Base-by-base conservation (phyloP, 2,329 filamentous ascomycete species). In the Ambrosiella cleistominuta region DNA sequence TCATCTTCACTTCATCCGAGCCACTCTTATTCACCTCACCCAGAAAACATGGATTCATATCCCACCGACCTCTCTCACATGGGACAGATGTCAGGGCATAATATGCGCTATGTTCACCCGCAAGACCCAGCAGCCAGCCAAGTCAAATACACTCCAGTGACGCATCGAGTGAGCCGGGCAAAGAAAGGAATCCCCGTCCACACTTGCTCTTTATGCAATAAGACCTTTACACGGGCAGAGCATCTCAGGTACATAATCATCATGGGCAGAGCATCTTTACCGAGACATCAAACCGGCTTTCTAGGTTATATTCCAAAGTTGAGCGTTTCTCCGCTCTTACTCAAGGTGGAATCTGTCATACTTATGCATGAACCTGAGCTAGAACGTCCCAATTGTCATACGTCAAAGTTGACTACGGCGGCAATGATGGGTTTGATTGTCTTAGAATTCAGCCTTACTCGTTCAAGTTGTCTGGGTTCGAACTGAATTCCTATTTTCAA, bases 201-300 rank as follows among this genome's bases (percentile, higher is more conserved):
- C 65, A 71, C 69, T 1, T 80, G 77, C 62, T 72, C 79, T 5
- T 67, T 55, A 7, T 62, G 61, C 51, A 57, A 55, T 53, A 60
- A 82, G 79, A 81, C 76, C 1, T 82, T 82, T 62, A 81, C 79
- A 11, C 71, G 80, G 64, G 80, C 79, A 37, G 79, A 82, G 64
- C 80, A 82, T 67, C 68, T 82, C 47, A 77, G 78, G 79, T 82
- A 66, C 62, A 70, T 64, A 56, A 49, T 53, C 17, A 47, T 17
- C n/a, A 47, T 17, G 27, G 27, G 27, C 27, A 27, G 27, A 27
- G 27, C 27, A 27, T 27, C 27, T 27, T 27, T 27, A 27, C 27
- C 27, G 27, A 27, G 27, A 27, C 3, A 27, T 27, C 27, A 27
- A 27, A 27, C 27, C 27, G 27, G 27, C 27, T 27, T 27, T 27